Percentiles rank a stretch among this genome's conserved stretches.
Evolutionary conservation across 495 filamentous ascomycete genomes (phyloP).

Genomic region (Saxophila tyrrhenica): DNA sequence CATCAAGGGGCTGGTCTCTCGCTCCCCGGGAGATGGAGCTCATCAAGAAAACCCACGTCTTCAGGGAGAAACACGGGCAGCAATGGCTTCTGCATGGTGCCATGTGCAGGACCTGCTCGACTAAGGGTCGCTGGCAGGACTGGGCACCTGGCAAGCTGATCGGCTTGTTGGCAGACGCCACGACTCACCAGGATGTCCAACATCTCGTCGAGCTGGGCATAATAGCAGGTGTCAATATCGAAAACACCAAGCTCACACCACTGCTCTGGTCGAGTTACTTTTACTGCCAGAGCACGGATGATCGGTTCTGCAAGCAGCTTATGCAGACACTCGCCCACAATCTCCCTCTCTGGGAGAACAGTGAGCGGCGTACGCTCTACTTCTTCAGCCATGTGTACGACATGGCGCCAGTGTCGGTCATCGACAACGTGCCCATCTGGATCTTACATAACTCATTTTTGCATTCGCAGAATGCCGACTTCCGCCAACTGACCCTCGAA

Average conservation of each 20-base stretch:
- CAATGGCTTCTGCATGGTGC: background rate
- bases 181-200: background rate
- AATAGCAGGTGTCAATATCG: background rate
- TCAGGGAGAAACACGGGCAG: background rate
- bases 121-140: background rate
- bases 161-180: background rate
- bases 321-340: background rate
- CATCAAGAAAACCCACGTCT: background rate
- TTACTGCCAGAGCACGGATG: background rate
- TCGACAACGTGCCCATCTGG: background rate
- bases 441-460: background rate
- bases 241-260: background rate
- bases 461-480: too few relatives aligned
- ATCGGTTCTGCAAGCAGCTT: background rate
- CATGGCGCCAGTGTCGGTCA: background rate
- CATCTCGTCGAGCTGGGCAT: background rate
- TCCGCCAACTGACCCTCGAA: background rate
- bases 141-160: conserved; percentile 2
- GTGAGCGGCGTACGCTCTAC: background rate
- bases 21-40: background rate
- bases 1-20: background rate
- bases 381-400: background rate
- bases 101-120: background rate
- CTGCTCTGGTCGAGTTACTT: background rate
- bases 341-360: background rate